These are phyloP conservation scores for Suillus occidentalis DNA, from an alignment of 768 basidiomycete genomes.

Conservation along the genomic window DNA sequence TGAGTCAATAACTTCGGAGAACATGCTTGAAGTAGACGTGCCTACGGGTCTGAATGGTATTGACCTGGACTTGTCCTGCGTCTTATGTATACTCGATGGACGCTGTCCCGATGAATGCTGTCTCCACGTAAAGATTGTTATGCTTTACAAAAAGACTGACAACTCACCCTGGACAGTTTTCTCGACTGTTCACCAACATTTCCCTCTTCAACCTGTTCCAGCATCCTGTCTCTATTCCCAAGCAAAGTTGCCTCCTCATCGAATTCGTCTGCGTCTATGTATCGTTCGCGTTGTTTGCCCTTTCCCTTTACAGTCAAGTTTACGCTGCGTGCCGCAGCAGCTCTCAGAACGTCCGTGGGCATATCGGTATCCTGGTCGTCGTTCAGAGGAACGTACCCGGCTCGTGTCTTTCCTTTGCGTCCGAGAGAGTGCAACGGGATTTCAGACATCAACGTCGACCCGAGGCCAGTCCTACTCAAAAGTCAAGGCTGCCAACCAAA, in stretches of 20 bases:
- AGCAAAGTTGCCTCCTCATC: conserved; percentile 62
- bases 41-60: conserved; percentile 78
- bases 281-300: conserved; percentile 47
- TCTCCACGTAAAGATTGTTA: not conserved
- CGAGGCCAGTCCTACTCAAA: conserved; percentile 2
- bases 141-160: conserved; percentile 3
- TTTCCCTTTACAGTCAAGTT: conserved; percentile 21
- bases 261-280: conserved; percentile 60
- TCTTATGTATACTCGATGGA: conserved; percentile 21
- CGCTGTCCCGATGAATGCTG: conserved; percentile 24
- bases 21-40: conserved; percentile 24
- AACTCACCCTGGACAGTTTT: conserved; percentile 24
- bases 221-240: conserved; percentile 36
- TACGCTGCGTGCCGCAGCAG: conserved; percentile 32
- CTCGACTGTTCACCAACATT: conserved; percentile 30
- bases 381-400: conserved; percentile 47
- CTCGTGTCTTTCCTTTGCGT: conserved; percentile 46
- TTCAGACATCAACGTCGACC: conserved; percentile 54
- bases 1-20: not conserved
- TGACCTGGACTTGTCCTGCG: conserved; percentile 66
- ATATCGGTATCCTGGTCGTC: conserved; percentile 28
- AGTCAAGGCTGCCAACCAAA: not conserved
- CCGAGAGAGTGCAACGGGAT: conserved; percentile 67
- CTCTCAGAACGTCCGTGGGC: conserved; percentile 32
- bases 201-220: conserved; percentile 39